These are phyloP conservation scores for Ichthyophthirius multifiliis DNA, from an alignment of 169 alveolate species.

Conservation along the genomic window DNA sequence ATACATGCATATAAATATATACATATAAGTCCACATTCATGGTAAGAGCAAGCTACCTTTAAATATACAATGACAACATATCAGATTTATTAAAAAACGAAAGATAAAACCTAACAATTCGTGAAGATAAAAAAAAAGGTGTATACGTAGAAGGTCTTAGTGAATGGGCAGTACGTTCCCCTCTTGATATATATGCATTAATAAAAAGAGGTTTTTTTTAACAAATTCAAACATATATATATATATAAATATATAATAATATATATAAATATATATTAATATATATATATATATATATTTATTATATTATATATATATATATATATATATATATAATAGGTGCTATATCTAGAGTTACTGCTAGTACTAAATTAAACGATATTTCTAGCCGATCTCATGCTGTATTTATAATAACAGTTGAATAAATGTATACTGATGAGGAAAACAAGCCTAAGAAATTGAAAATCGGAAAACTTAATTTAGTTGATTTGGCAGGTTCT, in stretches of 20 bases:
- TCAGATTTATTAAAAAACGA: constrained; percentile 83
- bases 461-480: constrained; percentile 84
- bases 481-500: constrained; percentile 92
- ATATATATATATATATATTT: too few relatives aligned
- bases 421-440: constrained; percentile 50
- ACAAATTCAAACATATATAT: background rate
- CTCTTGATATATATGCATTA: constrained; percentile 81
- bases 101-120: constrained; percentile 65
- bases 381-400: constrained; percentile 57
- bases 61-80: constrained; percentile 86
- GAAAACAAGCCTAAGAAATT: constrained; percentile 39
- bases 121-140: constrained; percentile 86
- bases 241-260: background rate
- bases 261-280: too few relatives aligned
- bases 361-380: constrained; percentile 59
- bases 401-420: constrained; percentile 62
- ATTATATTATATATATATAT: too few relatives aligned
- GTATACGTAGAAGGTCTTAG: constrained; percentile 83
- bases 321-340: constrained; percentile 12
- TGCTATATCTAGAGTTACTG: constrained; percentile 43
- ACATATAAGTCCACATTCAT: constrained; percentile 63
- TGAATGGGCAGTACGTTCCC: constrained; percentile 89
- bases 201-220: constrained; percentile 57
- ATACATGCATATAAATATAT: too few relatives aligned
- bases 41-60: constrained; percentile 84